Percentiles rank a stretch among this genome's conserved stretches.
Evolutionary conservation across 306 rosid genomes (phyloP).

Genomic region (Cajanus cajan): DNA sequence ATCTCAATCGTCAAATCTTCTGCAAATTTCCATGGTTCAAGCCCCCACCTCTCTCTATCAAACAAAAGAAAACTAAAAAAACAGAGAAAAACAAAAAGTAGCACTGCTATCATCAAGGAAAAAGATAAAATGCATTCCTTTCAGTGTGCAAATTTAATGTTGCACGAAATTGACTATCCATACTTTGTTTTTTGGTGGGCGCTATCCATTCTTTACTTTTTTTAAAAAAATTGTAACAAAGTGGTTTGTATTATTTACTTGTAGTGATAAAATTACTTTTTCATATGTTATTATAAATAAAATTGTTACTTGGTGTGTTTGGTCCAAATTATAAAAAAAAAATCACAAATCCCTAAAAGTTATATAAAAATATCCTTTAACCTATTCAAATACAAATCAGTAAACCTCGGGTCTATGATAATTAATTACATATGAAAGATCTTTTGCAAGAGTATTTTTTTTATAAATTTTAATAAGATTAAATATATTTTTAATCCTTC

Average conservation of each 20-base stretch:
- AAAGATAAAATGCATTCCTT: constrained; percentile 5
- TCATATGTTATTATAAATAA: background rate
- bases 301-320: background rate
- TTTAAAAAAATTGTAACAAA: background rate
- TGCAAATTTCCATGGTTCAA: constrained; percentile 35
- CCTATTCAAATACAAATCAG: background rate
- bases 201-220: too few species aligned
- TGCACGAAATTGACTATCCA: background rate
- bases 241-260: background rate
- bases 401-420: background rate
- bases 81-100: constrained; percentile 6
- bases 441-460: background rate
- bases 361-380: background rate
- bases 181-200: background rate
- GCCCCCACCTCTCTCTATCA: constrained; percentile 39
- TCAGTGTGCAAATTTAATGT: background rate
- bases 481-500: too few species aligned
- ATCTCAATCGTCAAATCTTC: constrained; percentile 19
- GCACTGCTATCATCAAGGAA: constrained; percentile 31
- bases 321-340: background rate
- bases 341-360: background rate
- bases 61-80: background rate
- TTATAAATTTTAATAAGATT: background rate
- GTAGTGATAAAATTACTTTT: background rate
- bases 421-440: background rate